Evolutionary conservation across 345 rosid genomes (phyloP), one percentile per base, ranked within the genome.

Genomic region (Anacardium occidentale): DNA sequence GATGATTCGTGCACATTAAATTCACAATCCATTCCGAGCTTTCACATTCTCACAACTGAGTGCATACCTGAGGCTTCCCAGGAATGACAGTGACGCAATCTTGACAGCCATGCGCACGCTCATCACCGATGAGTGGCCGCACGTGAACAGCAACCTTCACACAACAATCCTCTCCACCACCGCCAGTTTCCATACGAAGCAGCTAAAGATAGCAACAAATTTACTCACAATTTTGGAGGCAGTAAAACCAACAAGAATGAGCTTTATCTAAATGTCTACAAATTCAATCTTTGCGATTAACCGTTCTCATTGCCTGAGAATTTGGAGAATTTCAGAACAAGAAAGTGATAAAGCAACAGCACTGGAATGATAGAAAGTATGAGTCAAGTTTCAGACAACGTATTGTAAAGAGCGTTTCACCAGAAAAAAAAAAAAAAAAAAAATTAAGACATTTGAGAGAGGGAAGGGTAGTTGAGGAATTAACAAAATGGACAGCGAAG

Each of bases 91-190:
- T 80, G 83, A 96, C 97, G 60, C 99, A 96, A 78, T 96, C 99
- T 79, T 91, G 81, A 83, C 98, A 96, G 1, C 99, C 99, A 76
- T 91, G 96, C 63, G 91, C 83, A 65, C 81, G 81, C 80, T 96
- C 99, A 53, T 96, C 99, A 29, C 88, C 93, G 77, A 96, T 91
- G 66, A 96, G 93, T 15, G 99, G 99, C 75, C 99, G 85, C n/a
- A 96, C 75, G 62, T 96, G 99, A 61, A 96, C 97, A 13, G 99
- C 94, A 67, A 96, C 99, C 75, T 93, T 96, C 25, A 96, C 98
- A 60, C 94, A 96, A 47, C 99, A 96, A 77, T 91, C 92, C 85
- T 91, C 97, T 0, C 85, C 84, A 51, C 78, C 65, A 68, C 69
- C 62, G 29, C 74, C 64, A 58, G 88, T 81, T 78, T 87, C 89